Base-by-base conservation (phyloP, 176 grass and related monocot species). In the Calamus simplicifolius region DNA sequence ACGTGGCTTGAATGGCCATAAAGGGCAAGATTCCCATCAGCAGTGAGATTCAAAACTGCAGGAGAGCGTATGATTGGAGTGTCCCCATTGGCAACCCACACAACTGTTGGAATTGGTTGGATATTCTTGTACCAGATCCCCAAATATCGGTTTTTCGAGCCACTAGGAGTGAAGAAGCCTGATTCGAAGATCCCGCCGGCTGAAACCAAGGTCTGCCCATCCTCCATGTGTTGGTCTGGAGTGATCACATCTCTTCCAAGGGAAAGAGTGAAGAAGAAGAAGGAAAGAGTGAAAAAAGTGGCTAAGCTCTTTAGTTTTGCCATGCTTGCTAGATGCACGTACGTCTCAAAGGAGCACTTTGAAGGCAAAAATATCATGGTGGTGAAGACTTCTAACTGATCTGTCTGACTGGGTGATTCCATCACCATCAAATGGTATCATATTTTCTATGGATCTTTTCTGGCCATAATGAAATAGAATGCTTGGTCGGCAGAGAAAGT, bases 81-180 rank as follows among this genome's bases (percentile, higher is more conserved):
- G 14, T 26, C 8, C 48, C 62, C 17, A 16, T 64, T 64, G 62
- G 62, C 62, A 18, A 64, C 19, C 62, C 62, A 64, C 6, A 64
- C 62, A 17, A 51, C 62, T 25, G 12, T 49, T 30, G 13, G 58
- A 15, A 31, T 29, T 25, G 14, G 0, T 23, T 23, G 21, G 12
- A 10, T 15, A 17, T 64, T 64, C 5, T 7, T 7, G 48, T 64
- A 64, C 23, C 62, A 27, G 6, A 64, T 64, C 16, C 48, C 62
- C n/a, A 64, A 5, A 5, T 51, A 64, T n/a, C 21, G 23, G 15
- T 28, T 1, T 6, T 1, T 16, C 17, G 62, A 64, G 12, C 48
- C 38, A 61, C 5, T 10, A 21, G 43, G 18, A 23, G 6, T n/a
- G 61, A 50, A 63, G 61, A 63, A 63, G 35, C 61, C 61, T 1